Percentiles rank a stretch among this genome's conserved stretches.
These are phyloP conservation scores for Oryza australiensis DNA, from an alignment of 176 grass and related monocot genomes.

Conservation along the genomic window DNA sequence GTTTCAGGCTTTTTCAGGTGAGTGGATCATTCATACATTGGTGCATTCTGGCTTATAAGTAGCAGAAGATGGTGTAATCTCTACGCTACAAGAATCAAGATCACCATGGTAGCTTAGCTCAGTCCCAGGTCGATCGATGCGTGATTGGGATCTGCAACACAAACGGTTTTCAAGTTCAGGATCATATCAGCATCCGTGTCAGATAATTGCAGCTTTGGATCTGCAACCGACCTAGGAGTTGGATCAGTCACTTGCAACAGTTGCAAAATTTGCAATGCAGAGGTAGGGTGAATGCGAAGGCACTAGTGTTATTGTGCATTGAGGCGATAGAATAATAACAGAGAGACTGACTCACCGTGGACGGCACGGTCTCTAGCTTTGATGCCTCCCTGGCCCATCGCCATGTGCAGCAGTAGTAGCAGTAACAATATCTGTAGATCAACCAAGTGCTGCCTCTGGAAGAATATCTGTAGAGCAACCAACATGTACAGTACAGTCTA, in stretches of 20 bases:
- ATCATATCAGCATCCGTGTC: not conserved
- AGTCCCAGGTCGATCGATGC: not conserved
- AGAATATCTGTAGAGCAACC: not conserved
- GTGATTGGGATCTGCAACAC: not conserved
- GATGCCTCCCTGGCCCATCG: not conserved
- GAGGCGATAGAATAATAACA: not conserved
- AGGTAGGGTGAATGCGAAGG: not conserved
- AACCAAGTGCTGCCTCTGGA: not conserved
- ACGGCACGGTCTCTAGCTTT: slow-evolving; percentile 18
- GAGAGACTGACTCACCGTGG: not conserved
- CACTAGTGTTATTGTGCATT: not conserved
- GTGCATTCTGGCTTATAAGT: not conserved
- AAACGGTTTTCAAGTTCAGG: not conserved
- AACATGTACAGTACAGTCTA: not conserved
- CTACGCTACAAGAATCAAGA: not conserved
- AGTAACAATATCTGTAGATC: not conserved
- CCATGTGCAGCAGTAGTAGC: not conserved
- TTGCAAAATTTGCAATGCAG: not conserved
- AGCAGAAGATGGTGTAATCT: not conserved
- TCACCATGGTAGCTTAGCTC: not conserved
- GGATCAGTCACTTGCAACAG: not conserved
- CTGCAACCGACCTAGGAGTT: not conserved
- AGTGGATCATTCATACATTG: not conserved
- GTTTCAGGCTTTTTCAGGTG: not conserved
- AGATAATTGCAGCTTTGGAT: slow-evolving; percentile 13